Evolutionary conservation across 2,329 filamentous ascomycete genomes (phyloP), one percentile per base, ranked within the genome.

Genomic region (Fusarium xylarioides): DNA sequence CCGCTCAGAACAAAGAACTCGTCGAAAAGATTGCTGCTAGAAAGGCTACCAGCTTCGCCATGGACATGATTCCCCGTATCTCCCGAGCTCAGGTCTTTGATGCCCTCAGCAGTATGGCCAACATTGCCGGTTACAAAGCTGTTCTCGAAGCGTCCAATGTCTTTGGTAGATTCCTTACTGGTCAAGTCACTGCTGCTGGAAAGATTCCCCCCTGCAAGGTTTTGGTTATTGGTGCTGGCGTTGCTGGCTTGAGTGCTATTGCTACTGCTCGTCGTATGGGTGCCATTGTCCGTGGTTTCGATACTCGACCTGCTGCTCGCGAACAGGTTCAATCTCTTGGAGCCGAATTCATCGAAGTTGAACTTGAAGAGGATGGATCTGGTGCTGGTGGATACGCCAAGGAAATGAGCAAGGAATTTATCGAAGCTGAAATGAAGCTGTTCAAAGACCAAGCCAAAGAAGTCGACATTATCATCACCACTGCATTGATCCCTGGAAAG

Each of bases 351-450:
- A 89, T 97, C 74, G 93, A 97, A 81, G 94, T 97, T 28, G 92
- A 94, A 19, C 86, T 97, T 28, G 81, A 95, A 74, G 95, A 97
- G 82, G 94, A 96, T 68, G 95, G 95, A 4, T 91, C 92, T 18
- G 94, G 94, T 5, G 91, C 92, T 14, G 94, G 95, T 34, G 95
- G 95, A 21, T 97, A 97, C 78, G 94, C 93, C 59, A 97, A 97
- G 79, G 93, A 95, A 79, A 97, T 97, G 94, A 96, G 93, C 61
- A 95, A 95, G 78, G 94, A 95, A 74, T 97, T 97, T 78, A 94
- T 96, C 80, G 93, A 94, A 68, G 94, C 94, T 11, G 94, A 97
- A 81, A 97, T 97, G 94, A 95, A 93, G 81, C 87, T 97, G 0
- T 97, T 97, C 83, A 91, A 93, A 80, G 92, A 96, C 75, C 95